Evolutionary conservation across 768 basidiomycete species (phyloP), one percentile per base, ranked within the genome.

Genomic region (Scleroderma citrinum): DNA sequence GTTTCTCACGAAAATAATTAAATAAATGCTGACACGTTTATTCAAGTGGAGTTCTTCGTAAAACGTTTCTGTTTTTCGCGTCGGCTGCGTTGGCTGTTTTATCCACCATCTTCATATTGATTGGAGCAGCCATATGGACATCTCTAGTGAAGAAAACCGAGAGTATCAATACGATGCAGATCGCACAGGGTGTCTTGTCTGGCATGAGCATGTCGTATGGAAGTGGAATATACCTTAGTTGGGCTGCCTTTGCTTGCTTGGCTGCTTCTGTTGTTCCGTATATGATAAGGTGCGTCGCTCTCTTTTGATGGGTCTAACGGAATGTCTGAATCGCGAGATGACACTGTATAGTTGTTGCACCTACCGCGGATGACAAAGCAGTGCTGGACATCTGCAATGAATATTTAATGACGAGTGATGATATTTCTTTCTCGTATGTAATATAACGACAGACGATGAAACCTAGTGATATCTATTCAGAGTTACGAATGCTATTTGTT

Each of bases 61-160:
- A 73, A 49, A 81, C 78, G 42, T 56, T 81, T 16, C 75, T 85
- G 7, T 90, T 89, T 62, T 70, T 88, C 58, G 50, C 81, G 21
- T 88, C 89, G 3, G 77, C 84, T 5, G 63, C 76, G 1, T 76
- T 85, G 56, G 77, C 86, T 13, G 64, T 83, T 44, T 49, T 82
- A 16, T 80, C 81, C 26, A 77, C 78, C 47, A 38, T 85, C 11
- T 72, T 87, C 46, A 63, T 89, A 41, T 71, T 92, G 43, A 79
- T 84, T 36, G 85, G 80, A 21, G 81, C 82, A 14, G 75, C 78
- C 39, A 81, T 90, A 51, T 92, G 89, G 89, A 89, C 89, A 5
- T 76, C 81, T 39, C 72, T 88, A 44, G 73, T 91, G 44, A 77
- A 81, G 55, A 84, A 82, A 58, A 70, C 76, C 1, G 71, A 81